Percentiles rank a stretch among this genome's conserved stretches.
Evolutionary conservation across 441 rosid genomes (phyloP).

Genomic region (Kokia cookei): DNA sequence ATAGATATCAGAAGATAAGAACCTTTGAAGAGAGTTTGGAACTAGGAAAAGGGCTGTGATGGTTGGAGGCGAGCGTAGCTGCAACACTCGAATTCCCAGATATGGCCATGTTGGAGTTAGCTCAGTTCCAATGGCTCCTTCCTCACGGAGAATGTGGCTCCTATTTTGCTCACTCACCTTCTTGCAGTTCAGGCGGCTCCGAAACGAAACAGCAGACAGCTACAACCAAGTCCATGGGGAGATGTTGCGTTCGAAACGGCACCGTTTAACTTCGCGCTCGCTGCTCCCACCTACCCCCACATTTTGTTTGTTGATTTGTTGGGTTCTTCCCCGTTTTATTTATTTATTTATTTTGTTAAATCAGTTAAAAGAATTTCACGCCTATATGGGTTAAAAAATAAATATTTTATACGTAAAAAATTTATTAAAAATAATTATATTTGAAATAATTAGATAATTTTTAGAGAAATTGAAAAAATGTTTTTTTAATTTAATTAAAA

Average conservation of each 20-base stretch:
- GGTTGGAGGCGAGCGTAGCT: constrained; percentile 53
- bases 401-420: no score
- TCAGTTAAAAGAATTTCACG: background rate
- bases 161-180: background rate
- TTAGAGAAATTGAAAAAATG: no score
- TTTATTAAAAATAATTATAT: no score
- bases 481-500: no score
- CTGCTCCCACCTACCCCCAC: background rate
- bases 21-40: constrained; percentile 56
- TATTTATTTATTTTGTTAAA: background rate
- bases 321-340: background rate
- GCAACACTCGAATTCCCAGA: constrained; percentile 72
- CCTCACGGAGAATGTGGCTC: background rate
- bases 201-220: background rate
- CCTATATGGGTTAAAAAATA: no score
- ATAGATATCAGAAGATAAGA: background rate
- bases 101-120: constrained; percentile 46
- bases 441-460: no score
- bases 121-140: background rate
- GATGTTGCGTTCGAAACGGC: background rate
- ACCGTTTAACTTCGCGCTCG: background rate
- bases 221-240: background rate
- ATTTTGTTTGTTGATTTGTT: background rate
- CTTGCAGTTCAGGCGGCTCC: background rate
- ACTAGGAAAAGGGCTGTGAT: constrained; percentile 36